Evolutionary conservation across 208 protist species (phyloP).

Genomic region (Leishmania amazonensis): DNA sequence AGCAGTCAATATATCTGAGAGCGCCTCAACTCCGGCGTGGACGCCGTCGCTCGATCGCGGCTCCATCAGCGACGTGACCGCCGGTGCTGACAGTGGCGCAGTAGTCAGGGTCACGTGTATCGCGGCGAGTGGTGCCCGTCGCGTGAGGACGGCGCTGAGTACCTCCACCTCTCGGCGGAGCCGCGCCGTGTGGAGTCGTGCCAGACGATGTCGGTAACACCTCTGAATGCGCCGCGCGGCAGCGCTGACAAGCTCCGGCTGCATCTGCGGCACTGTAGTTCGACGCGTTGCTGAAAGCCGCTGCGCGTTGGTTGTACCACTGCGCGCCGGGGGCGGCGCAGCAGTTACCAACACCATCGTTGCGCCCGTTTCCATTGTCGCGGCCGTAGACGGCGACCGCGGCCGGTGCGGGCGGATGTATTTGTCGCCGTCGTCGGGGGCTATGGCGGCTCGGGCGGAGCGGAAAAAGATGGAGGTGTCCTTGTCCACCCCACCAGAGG

Average conservation of each 20-base stretch:
- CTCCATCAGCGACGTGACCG: background rate
- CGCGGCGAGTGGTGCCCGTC: slow-evolving; percentile 19
- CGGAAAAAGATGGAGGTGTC: background rate
- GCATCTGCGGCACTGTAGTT: background rate
- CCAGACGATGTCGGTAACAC: slow-evolving; percentile 18
- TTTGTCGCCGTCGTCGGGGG: background rate
- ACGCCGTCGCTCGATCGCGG: background rate
- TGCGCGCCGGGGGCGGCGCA: background rate
- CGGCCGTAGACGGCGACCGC: background rate
- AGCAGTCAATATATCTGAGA: background rate
- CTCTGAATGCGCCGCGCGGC: slow-evolving; percentile 21
- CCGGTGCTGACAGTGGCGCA: background rate
- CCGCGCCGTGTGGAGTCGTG: slow-evolving; percentile 1
- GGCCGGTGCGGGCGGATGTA: background rate
- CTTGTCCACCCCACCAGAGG: background rate
- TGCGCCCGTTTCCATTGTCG: too few species aligned
- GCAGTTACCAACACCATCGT: background rate
- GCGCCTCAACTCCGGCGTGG: background rate
- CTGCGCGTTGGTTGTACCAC: background rate
- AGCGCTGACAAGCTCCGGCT: background rate
- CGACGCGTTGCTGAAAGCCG: background rate
- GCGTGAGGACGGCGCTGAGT: slow-evolving; percentile 23
- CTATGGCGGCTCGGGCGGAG: slow-evolving; percentile 3
- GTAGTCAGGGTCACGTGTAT: slow-evolving; percentile 12
- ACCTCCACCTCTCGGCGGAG: slow-evolving; percentile 23